Conservation (phyloP, 768 basidiomycete species). For the Lyophyllum decastes region DNA sequence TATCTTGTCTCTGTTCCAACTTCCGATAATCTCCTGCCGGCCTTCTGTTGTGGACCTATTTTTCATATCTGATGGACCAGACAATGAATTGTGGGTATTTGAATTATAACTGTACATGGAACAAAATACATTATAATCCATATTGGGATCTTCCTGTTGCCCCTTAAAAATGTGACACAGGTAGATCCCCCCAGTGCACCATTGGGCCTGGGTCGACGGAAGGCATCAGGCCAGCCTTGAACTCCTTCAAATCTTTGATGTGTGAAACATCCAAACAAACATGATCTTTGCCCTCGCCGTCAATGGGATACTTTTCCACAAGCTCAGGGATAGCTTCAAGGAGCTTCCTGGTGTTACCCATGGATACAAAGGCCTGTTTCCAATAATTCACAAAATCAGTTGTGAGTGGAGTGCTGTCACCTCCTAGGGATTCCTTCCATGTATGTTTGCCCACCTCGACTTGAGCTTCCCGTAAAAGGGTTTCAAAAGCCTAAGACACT, state of each 20-base stretch:
- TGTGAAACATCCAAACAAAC: slow-evolving; percentile 51
- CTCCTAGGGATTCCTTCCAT: slow-evolving; percentile 53
- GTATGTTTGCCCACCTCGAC: slow-evolving; percentile 49
- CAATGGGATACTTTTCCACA: slow-evolving; percentile 55
- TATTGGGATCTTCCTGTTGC: no score
- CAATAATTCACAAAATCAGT: slow-evolving; percentile 69
- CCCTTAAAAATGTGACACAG: slow-evolving; percentile 52
- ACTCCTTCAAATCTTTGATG: slow-evolving; percentile 65
- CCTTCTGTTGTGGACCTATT: not conserved
- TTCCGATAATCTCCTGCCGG: not conserved
- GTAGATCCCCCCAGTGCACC: slow-evolving; percentile 75
- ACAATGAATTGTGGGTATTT: not conserved
- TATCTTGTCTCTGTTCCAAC: not conserved
- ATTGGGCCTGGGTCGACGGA: slow-evolving; percentile 67
- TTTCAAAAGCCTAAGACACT: slow-evolving; percentile 64
- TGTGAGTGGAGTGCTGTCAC: slow-evolving; percentile 56
- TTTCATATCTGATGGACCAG: not conserved
- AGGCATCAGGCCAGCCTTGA: slow-evolving; percentile 59
- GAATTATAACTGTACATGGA: not conserved
- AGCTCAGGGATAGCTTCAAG: slow-evolving; percentile 58
- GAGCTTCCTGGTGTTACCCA: slow-evolving; percentile 45
- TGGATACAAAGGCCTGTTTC: slow-evolving; percentile 42
- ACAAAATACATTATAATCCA: not conserved
- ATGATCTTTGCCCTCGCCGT: slow-evolving; percentile 49
- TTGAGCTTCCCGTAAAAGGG: slow-evolving; percentile 45